phyloP scores from a whole-genome alignment of 352 stramenopile species.

The Globisporangium canariense region DNA sequence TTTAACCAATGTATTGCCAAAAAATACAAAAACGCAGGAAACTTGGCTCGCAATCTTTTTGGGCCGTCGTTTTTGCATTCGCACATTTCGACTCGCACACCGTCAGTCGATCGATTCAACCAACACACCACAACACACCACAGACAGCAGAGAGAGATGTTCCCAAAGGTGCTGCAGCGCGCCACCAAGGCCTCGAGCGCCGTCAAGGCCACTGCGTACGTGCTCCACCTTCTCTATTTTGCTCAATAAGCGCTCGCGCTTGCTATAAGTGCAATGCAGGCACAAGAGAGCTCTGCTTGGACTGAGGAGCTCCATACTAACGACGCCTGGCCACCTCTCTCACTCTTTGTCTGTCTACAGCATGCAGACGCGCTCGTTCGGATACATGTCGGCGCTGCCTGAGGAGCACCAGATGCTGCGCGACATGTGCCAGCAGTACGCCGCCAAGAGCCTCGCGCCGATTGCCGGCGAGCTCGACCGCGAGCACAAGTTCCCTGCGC shows the following conservation, averaged over 20 bases:
- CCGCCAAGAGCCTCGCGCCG: conserved; percentile 91
- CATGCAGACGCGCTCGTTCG: conserved; percentile 38
- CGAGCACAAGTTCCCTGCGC: conserved; percentile 78
- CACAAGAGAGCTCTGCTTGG: background rate
- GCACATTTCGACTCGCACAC: background rate
- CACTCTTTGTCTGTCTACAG: background rate
- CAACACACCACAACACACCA: background rate
- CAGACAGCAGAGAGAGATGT: conserved; percentile 6
- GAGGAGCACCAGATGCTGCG: conserved; percentile 97
- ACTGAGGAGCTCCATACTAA: background rate
- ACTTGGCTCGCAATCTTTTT: background rate
- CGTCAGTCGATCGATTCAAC: too few relatives aligned
- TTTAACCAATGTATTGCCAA: background rate
- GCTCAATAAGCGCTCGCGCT: background rate
- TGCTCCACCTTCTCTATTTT: background rate
- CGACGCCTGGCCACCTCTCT: background rate
- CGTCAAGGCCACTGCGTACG: conserved; percentile 15
- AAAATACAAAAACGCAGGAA: too few relatives aligned
- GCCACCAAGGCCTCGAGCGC: conserved; percentile 11
- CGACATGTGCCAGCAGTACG: conserved; percentile 95
- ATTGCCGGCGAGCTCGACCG: conserved; percentile 90
- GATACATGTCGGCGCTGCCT: conserved; percentile 73
- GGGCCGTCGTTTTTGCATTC: background rate
- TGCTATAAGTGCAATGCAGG: background rate
- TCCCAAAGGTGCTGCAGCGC: conserved; percentile 17